A percentile compares a stretch with the other conserved stretches of the same genome.
Conservation (phyloP, 768 basidiomycete genomes). For the Amyloporia xantha region DNA sequence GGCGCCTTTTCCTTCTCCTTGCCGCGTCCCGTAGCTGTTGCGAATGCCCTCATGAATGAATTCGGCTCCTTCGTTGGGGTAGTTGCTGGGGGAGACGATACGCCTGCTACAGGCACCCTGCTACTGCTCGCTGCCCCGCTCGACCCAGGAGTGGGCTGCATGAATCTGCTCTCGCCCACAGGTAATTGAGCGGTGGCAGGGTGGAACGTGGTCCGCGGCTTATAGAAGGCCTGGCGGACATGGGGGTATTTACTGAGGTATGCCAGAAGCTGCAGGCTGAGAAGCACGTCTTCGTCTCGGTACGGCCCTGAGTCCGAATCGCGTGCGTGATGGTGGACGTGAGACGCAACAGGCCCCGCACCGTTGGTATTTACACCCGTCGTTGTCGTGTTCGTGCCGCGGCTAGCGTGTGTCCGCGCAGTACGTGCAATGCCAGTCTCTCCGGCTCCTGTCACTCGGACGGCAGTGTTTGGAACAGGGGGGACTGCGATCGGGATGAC, state of each 20-base stretch:
- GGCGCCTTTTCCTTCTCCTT: conserved; percentile 40
- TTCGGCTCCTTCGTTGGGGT: conserved; percentile 28
- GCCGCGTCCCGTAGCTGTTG: conserved; percentile 36
- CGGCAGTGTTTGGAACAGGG: conserved; percentile 4
- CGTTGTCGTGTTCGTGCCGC: conserved; percentile 13
- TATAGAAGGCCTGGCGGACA: conserved; percentile 93
- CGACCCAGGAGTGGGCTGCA: neutral
- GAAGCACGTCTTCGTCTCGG: conserved; percentile 89
- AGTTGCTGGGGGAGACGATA: neutral
- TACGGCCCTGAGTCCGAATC: conserved; percentile 56
- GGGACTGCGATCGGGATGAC: conserved; percentile 14
- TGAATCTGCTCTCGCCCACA: conserved; percentile 1
- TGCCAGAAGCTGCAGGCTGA: conserved; percentile 87
- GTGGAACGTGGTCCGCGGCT: conserved; percentile 75
- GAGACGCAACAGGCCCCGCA: conserved; percentile 22
- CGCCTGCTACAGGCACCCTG: conserved; percentile 10
- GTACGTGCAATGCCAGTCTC: neutral
- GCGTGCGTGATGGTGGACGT: conserved; percentile 30
- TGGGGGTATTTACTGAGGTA: conserved; percentile 98
- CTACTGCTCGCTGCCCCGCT: conserved; percentile 22
- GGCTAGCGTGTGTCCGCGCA: conserved; percentile 10
- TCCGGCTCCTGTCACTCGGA: conserved; percentile 1
- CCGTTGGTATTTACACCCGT: conserved; percentile 5
- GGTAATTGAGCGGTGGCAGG: conserved; percentile 47
- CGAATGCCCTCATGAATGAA: conserved; percentile 41